Conservation (phyloP, 345 rosid genomes). For the Erucastrum elatum region DNA sequence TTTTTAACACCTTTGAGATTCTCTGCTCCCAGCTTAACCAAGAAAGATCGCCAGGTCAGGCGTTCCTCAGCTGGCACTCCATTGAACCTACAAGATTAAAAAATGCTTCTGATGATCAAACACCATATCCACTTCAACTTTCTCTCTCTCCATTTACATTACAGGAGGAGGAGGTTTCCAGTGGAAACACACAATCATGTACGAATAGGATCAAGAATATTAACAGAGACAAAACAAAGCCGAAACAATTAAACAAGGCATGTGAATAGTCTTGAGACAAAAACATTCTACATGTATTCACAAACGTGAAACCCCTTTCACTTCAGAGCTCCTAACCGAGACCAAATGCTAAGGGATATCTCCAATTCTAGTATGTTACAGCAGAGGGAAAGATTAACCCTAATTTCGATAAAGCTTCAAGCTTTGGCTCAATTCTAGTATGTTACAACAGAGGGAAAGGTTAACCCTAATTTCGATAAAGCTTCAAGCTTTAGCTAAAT, state of each 20-base stretch:
- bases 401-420: not conserved
- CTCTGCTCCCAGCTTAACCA: slow-evolving; percentile 88
- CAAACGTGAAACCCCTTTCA: not conserved
- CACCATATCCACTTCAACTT: not conserved
- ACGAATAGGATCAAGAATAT: not conserved
- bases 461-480: slow-evolving; percentile 1
- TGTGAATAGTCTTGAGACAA: not conserved
- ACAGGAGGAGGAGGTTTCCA: not conserved
- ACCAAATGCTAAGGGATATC: not conserved
- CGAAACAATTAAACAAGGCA: not conserved
- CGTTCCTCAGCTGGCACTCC: slow-evolving; percentile 98
- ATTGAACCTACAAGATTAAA: slow-evolving; percentile 59
- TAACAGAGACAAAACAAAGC: not conserved
- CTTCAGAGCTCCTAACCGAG: not conserved
- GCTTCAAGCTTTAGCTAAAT: slow-evolving; percentile 3
- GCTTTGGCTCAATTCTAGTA: not conserved
- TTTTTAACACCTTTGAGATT: slow-evolving; percentile 88
- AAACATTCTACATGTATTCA: not conserved
- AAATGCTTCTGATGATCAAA: not conserved
- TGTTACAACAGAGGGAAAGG: not conserved
- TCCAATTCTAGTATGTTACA: not conserved
- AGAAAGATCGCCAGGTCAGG: slow-evolving; percentile 87
- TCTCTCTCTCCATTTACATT: not conserved
- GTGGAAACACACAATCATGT: not conserved
- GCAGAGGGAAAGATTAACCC: not conserved